Evolutionary conservation across 2,329 filamentous ascomycete genomes (phyloP), one percentile per base, ranked within the genome.

Genomic region (Ciborinia camelliae): DNA sequence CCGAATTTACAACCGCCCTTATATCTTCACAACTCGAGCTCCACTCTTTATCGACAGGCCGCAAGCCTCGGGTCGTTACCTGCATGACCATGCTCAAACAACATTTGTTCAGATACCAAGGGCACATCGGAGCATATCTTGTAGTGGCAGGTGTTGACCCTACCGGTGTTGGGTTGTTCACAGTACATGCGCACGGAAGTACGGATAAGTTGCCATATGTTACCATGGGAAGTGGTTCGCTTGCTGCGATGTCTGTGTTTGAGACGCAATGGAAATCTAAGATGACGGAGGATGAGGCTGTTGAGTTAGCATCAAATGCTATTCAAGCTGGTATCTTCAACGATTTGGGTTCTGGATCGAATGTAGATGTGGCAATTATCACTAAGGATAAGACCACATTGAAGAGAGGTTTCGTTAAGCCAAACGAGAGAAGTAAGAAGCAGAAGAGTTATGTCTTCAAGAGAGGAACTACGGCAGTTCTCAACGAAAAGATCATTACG

Each of bases 71-170:
- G 76, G 96, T 99, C 72, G 93, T 97, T 71, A 99, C 95, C 68
- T 96, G 93, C 84, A 99, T 99, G 95, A 99, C 95, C 60, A 89
- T 99, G 83, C 89, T 99, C 70, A 99, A 99, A 84, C 95, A 99
- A 81, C 95, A 99, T 79, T 90, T 99, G 68, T 99, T 99, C 90
- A 89, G 91, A 73, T 91, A 99, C 84, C 95, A 99, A 79, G 95
- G 95, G 72, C 86, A 99, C 81, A 97, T 99, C 72, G 95, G 96
- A 72, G 95, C 95, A 69, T 99, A 99, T 80, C 89, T 99, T 65
- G 95, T 99, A 71, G 91, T 99, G 65, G 95, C 95, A 45, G 95
- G 95, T 70, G 93, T 96, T 75, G 95, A 99, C 77, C 94, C 96
- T 41, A 99, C 95, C 0, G 95, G 95, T 74, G 87, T 90, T 53